Evolutionary conservation across 768 basidiomycete species (phyloP), one percentile per base, ranked within the genome.

Genomic region (Pleurotus giganteus): DNA sequence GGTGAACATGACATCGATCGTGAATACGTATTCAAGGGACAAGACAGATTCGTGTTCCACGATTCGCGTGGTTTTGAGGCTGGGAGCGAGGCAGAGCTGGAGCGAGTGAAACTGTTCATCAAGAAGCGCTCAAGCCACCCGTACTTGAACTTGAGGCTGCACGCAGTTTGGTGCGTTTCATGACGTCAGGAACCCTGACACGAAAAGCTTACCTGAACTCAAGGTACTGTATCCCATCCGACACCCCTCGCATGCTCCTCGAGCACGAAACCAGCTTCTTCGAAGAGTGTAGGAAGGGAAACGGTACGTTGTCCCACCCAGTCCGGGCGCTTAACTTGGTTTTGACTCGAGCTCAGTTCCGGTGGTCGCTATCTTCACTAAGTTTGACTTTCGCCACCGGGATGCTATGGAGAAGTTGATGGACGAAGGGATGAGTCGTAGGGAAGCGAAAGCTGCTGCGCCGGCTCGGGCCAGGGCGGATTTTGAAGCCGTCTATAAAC

Each of bases 21-120:
- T 29, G 58, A 64, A 52, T 63, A 71, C 36, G 56, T 63, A 5
- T 75, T 70, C 57, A 44, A 37, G 23, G 71, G 62, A 59, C 70
- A 70, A 28, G 60, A 56, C 3, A 45, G 58, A 2, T 76, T 73
- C 57, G 64, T 75, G 19, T 75, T 76, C 53, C 75, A 76, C 34
- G 74, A 77, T 54, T 77, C 75, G 17, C 53, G 64, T 41, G 75
- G 74, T 3, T 73, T 77, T 47, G 73, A 76, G 59, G 55, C 70
- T 17, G 74, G 74, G 3, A 59, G 57, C 2, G 59, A 21, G 0
- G 55, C 59, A 2, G 69, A 76, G 54, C 52, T 74, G 2, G 50
- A 63, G 1, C 61, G 49, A 6, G 66, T 75, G 21, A 60, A 57
- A 42, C 37, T 47, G 2, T 77, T 77, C 57, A 64, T 77, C 11